A percentile compares a stretch with the other conserved stretches of the same genome.
phyloP scores from a whole-genome alignment of 2,329 filamentous ascomycete genomes.

The Colletotrichum endophyticum region DNA sequence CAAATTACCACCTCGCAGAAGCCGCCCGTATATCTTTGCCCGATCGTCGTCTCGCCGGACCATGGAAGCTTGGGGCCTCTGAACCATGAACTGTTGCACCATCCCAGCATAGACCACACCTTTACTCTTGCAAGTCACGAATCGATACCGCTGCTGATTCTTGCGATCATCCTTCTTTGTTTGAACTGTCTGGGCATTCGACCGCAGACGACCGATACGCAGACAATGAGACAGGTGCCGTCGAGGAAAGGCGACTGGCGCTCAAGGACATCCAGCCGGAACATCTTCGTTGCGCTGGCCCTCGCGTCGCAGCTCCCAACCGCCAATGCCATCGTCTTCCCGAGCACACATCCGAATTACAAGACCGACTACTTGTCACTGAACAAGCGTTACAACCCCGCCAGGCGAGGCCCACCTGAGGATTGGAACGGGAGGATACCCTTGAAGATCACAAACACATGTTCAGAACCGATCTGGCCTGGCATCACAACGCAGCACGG shows the following conservation, averaged over 20 bases:
- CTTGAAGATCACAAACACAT: slow-evolving; percentile 74
- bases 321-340: slow-evolving; percentile 5
- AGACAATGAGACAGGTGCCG: neutral
- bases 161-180: neutral
- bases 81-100: slow-evolving; percentile 2
- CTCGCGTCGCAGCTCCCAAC: slow-evolving; percentile 1
- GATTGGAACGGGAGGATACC: slow-evolving; percentile 52
- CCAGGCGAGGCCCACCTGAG: slow-evolving; percentile 34
- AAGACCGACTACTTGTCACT: slow-evolving; percentile 28
- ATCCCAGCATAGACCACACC: neutral
- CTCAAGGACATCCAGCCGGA: neutral
- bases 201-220: neutral
- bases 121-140: neutral
- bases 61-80: neutral
- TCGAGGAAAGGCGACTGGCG: neutral
- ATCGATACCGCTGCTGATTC: neutral
- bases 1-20: neutral
- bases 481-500: slow-evolving; percentile 77
- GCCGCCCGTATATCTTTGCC: slow-evolving; percentile 8
- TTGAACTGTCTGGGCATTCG: neutral
- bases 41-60: neutral
- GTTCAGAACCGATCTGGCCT: slow-evolving; percentile 75
- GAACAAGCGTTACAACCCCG: slow-evolving; percentile 25
- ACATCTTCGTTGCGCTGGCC: neutral
- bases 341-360: neutral